Percentiles rank a stretch among this genome's conserved stretches.
Evolutionary conservation across 1,284 basidiomycete species (phyloP).

Genomic region (Tylopilus sp.): DNA sequence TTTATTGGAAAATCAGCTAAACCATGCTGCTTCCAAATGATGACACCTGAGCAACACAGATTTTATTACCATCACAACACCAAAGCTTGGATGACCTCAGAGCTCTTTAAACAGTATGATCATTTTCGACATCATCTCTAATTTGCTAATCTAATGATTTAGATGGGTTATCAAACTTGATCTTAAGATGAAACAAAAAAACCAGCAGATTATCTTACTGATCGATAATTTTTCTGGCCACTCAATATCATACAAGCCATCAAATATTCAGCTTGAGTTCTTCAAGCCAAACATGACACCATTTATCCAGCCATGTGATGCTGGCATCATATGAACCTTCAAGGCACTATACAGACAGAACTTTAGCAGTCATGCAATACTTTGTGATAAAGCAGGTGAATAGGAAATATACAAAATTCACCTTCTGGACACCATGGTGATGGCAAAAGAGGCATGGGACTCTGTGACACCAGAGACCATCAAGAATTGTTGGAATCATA

Average conservation of each 20-base stretch:
- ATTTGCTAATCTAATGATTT: background rate
- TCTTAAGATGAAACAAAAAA: background rate
- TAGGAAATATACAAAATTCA: conserved; percentile 4
- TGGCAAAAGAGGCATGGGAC: background rate
- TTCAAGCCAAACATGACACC: conserved; percentile 15
- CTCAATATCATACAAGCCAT: background rate
- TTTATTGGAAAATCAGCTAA: background rate
- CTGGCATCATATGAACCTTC: conserved; percentile 8
- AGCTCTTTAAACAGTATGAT: conserved; percentile 14
- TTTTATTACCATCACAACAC: conserved; percentile 17
- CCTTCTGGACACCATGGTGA: background rate
- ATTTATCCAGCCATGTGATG: conserved; percentile 17
- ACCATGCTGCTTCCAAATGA: conserved; percentile 7
- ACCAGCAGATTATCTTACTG: background rate
- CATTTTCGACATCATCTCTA: no score
- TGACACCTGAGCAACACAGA: background rate
- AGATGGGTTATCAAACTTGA: background rate
- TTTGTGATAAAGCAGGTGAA: conserved; percentile 6
- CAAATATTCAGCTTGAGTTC: background rate
- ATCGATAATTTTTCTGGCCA: conserved; percentile 18
- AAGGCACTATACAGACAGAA: background rate
- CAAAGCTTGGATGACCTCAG: conserved; percentile 13
- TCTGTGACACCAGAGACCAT: background rate
- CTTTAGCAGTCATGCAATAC: background rate
- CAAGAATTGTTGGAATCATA: background rate